Base-by-base conservation (phyloP, 2,329 filamentous ascomycete genomes). In the Ascochyta pisi region DNA sequence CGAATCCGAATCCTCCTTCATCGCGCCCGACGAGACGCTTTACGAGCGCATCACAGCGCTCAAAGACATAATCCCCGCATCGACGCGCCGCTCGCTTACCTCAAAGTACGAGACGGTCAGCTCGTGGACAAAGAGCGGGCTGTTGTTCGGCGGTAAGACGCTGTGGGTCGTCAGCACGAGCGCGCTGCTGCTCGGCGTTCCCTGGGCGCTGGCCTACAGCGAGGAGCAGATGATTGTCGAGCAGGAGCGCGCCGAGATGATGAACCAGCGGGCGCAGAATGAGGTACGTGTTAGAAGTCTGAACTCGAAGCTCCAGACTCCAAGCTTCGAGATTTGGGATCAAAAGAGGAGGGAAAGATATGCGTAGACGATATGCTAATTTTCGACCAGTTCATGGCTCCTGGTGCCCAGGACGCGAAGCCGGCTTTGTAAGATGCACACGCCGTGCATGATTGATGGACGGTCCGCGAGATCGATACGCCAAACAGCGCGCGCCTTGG, bases 151-250 rank as follows among this genome's bases (percentile, higher is more conserved):
- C 69, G 93, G 94, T 68, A 95, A 94, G 82, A 86, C 90, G 51
- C 82, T 96, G 66, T 99, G 92, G 92, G 88, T 97, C 52, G 81
- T 99, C 56, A 92, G 89, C 78, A 96, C 93, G 63, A 93, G 89
- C 60, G 92, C 91, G 57, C 85, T 99, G 73, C 82, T 99, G 74
- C 81, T 98, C 62, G 93, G 92, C 68, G 92, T 98, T 47, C 95
- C 95, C 52, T 98, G 92, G 83, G 93, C 92, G 56, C 83, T 99
- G 66, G 94, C 92, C 55, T 94, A 92, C 75, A 88, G 90, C 62
- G 95, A 99, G 83, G 95, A 99, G 83, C 92, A 97, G 84, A 91
- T 96, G 82, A 87, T 96, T 76, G 84, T 94, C 64, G 94, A 96
- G 82, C 96, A 97, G 92, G 95, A 99, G 86, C 88, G 92, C 78